Evolutionary conservation across 441 rosid genomes (phyloP), one percentile per base, ranked within the genome.

Genomic region (Gossypium gossypioides): DNA sequence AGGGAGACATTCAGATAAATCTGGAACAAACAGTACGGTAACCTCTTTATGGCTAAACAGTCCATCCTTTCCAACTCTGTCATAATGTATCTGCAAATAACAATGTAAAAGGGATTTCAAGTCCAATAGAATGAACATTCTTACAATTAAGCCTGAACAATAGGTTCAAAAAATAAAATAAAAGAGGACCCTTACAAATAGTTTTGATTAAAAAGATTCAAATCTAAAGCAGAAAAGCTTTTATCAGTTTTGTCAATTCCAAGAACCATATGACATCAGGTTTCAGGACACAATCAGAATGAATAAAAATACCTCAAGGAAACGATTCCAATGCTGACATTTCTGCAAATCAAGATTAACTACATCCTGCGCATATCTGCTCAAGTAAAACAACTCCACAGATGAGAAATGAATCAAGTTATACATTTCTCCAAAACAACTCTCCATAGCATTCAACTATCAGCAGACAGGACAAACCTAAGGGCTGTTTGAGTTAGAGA

Each of bases 1-100:
- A 78, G 99, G 98, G 48, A 96, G 91, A 72, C 97, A 92, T 72
- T 88, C 92, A 18, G 92, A 87, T 73, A 92, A 86, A 81, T 96
- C 96, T 0, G 98, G 99, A 81, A 96, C 96, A 86, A 87, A 96
- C 59, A 91, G 86, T 34, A 96, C 92, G 4, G 96, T 89, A 72
- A 92, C 85, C 86, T 96, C 99, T 73, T 87, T 96, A 81, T 87
- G 93, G 84, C 89, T 88, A 79, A 86, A 92, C 48, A 86, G 83
- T 51, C 99, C 99, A 77, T 96, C 98, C 44, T 84, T 72, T 56
- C 93, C 91, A 81, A 86, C 84, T 86, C 97, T 88, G 72, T 96
- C 97, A 81, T 96, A 96, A 80, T 96, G 97, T 81, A 96, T 90
- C 99, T 96, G 88, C 75, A 78, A 73, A 76, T 44, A 32, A 29